Base-by-base conservation (phyloP, 768 basidiomycete species). In the Amanita phalloides region DNA sequence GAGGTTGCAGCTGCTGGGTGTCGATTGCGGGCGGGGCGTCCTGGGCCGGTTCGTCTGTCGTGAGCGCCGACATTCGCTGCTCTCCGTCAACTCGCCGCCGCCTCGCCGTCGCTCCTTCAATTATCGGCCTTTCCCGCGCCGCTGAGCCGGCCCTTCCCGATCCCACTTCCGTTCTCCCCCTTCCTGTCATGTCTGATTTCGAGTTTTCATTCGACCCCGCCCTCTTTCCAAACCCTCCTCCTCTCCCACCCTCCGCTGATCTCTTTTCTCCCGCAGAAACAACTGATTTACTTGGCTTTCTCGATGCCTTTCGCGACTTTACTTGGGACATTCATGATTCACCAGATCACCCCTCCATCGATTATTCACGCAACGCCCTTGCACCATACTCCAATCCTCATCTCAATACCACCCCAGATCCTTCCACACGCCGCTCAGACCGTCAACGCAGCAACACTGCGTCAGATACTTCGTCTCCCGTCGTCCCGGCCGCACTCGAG, bases 261-360 rank as follows among this genome's bases (percentile, higher is more conserved):
- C 80, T 91, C 57, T 86, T 91, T 65, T 85, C 87, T 7, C 72
- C 79, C 0, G 75, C 82, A 55, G 89, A 91, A 66, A 85, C 85
- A 4, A 84, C 81, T 0, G 81, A 88, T 65, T 71, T 91, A 49
- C 74, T 90, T 54, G 82, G 84, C 51, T 91, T 91, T 63, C 78
- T 91, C 63, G 87, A 90, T 66, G 83, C 82, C 65, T 87, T 90
- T 60, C 76, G 72, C 59, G 82, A 71, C 46, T 64, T 73, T 58
- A 67, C 64, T 52, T 75, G 81, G 80, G 83, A 86, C 50, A 70
- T 79, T 54, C 72, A 43, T 1, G 62, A 64, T 53, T 53, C 58
- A 6, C 52, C 65, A 3, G 61, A 67, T 0, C 61, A 66, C 0
- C 61, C 62, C 53, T 51, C 17, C 17, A 17, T 17, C 17, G 17